phyloP scores from a whole-genome alignment of 495 filamentous ascomycete genomes.

The Penicillium antarcticum region DNA sequence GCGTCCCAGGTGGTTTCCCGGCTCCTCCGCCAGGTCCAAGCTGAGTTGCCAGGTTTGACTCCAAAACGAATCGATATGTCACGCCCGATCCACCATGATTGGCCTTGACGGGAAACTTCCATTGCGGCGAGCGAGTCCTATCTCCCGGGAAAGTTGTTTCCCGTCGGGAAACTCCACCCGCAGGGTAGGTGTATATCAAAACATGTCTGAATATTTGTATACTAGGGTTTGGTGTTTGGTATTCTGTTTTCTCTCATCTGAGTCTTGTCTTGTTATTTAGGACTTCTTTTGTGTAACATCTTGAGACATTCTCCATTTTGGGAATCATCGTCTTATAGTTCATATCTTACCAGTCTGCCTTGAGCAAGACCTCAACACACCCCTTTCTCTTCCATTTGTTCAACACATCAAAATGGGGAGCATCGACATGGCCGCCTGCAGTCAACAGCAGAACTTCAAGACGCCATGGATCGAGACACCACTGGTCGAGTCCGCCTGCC shows the following conservation, averaged over 20 bases:
- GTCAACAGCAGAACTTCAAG: slow-evolving; percentile 29
- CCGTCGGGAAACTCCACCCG: slow-evolving; percentile 34
- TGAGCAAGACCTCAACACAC: background rate
- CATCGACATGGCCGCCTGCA: slow-evolving; percentile 32
- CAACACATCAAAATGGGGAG: slow-evolving; percentile 28
- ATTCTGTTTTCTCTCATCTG: background rate
- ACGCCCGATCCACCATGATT: slow-evolving; percentile 20
- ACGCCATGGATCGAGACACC: slow-evolving; percentile 72
- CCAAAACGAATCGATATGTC: slow-evolving; percentile 14
- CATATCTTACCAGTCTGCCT: background rate
- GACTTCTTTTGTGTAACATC: slow-evolving; percentile 9
- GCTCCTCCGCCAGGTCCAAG: slow-evolving; percentile 10
- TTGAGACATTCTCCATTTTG: slow-evolving; percentile 13
- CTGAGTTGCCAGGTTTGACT: slow-evolving; percentile 18
- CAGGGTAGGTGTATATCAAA: slow-evolving; percentile 32
- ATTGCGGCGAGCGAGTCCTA: background rate
- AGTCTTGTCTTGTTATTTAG: slow-evolving; percentile 6
- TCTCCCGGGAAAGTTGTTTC: slow-evolving; percentile 39
- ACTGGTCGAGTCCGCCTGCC: slow-evolving; percentile 60
- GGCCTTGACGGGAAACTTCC: background rate
- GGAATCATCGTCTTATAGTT: slow-evolving; percentile 9
- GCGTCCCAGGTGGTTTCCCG: slow-evolving; percentile 17
- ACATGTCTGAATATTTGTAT: slow-evolving; percentile 17
- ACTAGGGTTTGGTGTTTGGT: slow-evolving; percentile 6
- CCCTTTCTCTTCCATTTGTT: slow-evolving; percentile 4